Conservation (phyloP, 306 rosid genomes). For the Cucurbita pepo region DNA sequence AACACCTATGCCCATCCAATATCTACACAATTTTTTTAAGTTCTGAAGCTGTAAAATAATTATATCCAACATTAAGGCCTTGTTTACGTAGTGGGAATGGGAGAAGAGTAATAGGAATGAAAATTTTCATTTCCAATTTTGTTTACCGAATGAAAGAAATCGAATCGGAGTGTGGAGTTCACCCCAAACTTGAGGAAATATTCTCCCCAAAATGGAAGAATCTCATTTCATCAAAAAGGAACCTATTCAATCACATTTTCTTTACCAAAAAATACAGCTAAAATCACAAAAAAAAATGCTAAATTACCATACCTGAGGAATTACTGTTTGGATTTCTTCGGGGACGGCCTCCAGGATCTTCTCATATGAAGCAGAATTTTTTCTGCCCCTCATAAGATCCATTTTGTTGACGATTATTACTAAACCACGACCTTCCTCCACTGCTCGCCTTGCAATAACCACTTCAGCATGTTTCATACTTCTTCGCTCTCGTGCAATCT, state of each 20-base stretch:
- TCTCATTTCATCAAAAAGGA: neutral
- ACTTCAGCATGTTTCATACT: slow-evolving; percentile 92
- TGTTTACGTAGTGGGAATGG: neutral
- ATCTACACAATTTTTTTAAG: neutral
- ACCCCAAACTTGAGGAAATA: neutral
- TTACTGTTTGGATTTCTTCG: slow-evolving; percentile 63
- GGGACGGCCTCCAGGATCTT: slow-evolving; percentile 75
- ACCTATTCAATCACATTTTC: neutral
- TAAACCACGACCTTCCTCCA: slow-evolving; percentile 96
- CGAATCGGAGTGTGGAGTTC: neutral
- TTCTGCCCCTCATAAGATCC: slow-evolving; percentile 67
- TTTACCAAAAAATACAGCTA: neutral
- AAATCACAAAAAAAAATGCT: neutral
- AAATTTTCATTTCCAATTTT: neutral
- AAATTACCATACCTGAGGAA: slow-evolving; percentile 60
- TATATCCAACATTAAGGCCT: neutral
- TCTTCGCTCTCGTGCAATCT: slow-evolving; percentile 63
- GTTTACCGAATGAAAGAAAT: neutral
- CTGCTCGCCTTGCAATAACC: slow-evolving; percentile 81
- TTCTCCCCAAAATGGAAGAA: neutral
- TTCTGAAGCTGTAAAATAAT: neutral
- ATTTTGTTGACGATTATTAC: slow-evolving; percentile 96
- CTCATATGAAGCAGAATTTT: slow-evolving; percentile 25
- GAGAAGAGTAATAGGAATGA: neutral
- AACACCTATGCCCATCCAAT: neutral